Evolutionary conservation across 164 flowering plant genomes (phyloP).

Genomic region (Annona cherimola): DNA sequence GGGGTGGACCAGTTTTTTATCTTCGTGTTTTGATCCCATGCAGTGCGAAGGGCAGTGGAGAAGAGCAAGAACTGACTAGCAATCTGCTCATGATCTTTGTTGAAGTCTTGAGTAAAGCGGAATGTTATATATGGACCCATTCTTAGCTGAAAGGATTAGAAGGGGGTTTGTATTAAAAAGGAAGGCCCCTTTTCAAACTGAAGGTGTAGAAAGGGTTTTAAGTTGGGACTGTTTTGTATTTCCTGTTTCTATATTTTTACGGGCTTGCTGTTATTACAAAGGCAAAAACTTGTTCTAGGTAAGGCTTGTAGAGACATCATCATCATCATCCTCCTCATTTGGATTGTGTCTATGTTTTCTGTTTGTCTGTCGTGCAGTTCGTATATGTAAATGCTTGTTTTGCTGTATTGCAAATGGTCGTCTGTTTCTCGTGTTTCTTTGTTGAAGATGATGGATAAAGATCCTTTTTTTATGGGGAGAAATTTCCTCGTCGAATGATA

Average conservation of each 20-base stretch:
- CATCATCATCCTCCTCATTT: too few relatives aligned
- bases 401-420: constrained; percentile 22
- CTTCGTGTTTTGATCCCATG: constrained; percentile 19
- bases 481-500: too few relatives aligned
- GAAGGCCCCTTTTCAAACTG: constrained; percentile 1
- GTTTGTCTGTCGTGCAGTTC: constrained; percentile 19
- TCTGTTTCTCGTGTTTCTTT: background rate
- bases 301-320: constrained; percentile 14
- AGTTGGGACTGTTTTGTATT: background rate
- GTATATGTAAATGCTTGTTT: constrained; percentile 38
- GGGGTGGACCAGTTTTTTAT: too few relatives aligned
- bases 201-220: too few relatives aligned
- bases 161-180: background rate
- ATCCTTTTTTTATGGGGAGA: too few relatives aligned
- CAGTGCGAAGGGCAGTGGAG: constrained; percentile 74
- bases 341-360: constrained; percentile 22
- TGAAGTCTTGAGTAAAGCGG: constrained; percentile 1
- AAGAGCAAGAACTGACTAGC: constrained; percentile 52
- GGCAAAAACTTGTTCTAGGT: constrained; percentile 17
- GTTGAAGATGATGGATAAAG: background rate
- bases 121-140: constrained; percentile 10
- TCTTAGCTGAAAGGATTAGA: background rate
- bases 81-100: background rate
- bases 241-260: constrained; percentile 9
- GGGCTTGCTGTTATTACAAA: constrained; percentile 23